These are phyloP conservation scores for Nitzschia putrida DNA, from an alignment of 108 stramenopile species.

Conservation along the genomic window DNA sequence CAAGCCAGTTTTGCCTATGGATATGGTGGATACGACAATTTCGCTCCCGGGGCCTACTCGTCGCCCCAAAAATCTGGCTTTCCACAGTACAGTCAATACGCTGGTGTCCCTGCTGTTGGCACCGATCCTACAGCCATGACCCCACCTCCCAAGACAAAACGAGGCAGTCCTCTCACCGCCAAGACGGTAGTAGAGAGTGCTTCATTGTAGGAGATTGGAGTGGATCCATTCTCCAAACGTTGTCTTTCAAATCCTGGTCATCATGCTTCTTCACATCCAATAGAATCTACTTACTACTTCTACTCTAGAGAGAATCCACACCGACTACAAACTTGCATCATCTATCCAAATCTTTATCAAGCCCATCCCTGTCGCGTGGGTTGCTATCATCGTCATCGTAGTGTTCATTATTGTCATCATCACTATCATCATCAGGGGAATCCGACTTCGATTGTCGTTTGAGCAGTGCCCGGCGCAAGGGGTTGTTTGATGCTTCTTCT, in stretches of 20 bases:
- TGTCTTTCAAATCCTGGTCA: no score
- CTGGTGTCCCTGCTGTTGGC: background rate
- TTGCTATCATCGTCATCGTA: background rate
- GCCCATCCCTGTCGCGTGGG: no score
- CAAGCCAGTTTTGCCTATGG: constrained; percentile 43
- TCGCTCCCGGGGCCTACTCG: background rate
- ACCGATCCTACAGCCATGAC: background rate
- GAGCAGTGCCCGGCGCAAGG: no score
- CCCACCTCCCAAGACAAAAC: background rate
- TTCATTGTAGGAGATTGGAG: background rate
- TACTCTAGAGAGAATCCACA: no score
- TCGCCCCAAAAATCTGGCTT: background rate
- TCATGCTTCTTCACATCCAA: no score
- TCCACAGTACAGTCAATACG: background rate
- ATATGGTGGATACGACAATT: constrained; percentile 35
- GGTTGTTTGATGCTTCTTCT: background rate
- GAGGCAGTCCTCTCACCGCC: background rate
- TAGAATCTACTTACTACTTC: no score
- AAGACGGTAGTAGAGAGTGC: background rate
- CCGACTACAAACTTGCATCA: no score
- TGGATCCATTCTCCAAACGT: background rate
- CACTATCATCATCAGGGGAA: background rate
- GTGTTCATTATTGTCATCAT: background rate
- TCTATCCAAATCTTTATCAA: no score
- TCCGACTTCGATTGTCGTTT: background rate